Evolutionary conservation across 768 basidiomycete species (phyloP).

Genomic region (Mycena metata): DNA sequence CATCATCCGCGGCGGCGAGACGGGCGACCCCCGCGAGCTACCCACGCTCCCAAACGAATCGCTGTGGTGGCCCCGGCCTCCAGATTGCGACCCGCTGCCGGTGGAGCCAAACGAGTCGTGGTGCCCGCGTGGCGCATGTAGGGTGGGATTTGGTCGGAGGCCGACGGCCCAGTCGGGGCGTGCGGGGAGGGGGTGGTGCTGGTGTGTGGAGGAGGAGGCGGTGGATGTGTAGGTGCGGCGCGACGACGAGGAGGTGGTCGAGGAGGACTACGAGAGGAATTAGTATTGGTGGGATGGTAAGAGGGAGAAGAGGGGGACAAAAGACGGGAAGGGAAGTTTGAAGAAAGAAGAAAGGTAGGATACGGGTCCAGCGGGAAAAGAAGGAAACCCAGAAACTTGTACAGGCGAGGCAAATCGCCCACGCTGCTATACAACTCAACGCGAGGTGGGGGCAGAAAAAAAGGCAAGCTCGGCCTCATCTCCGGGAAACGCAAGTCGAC

Average conservation of each 20-base stretch:
- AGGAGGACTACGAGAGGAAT: conserved; percentile 66
- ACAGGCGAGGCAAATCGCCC: too few relatives aligned
- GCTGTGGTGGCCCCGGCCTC: neutral
- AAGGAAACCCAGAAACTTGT: too few relatives aligned
- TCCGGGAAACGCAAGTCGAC: too few relatives aligned
- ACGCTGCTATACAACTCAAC: too few relatives aligned
- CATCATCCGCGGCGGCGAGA: conserved; percentile 55
- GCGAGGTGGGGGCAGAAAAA: too few relatives aligned
- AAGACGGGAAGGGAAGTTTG: neutral
- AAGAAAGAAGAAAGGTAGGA: neutral
- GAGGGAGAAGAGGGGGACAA: too few relatives aligned
- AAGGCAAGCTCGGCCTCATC: too few relatives aligned
- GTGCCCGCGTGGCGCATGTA: conserved; percentile 70
- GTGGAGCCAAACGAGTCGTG: neutral
- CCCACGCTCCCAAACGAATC: conserved; percentile 36
- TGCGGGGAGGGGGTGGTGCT: conserved; percentile 82
- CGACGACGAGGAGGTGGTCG: conserved; percentile 84
- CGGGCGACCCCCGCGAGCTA: conserved; percentile 58
- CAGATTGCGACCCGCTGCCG: neutral
- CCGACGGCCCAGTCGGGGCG: conserved; percentile 93
- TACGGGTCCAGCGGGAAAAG: neutral
- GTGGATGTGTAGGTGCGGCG: conserved; percentile 82
- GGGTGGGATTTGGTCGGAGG: conserved; percentile 79
- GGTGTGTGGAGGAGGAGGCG: conserved; percentile 64
- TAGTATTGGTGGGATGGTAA: too few relatives aligned